These are phyloP conservation scores for Vitis riparia DNA, from an alignment of 164 flowering plant species.

Conservation along the genomic window DNA sequence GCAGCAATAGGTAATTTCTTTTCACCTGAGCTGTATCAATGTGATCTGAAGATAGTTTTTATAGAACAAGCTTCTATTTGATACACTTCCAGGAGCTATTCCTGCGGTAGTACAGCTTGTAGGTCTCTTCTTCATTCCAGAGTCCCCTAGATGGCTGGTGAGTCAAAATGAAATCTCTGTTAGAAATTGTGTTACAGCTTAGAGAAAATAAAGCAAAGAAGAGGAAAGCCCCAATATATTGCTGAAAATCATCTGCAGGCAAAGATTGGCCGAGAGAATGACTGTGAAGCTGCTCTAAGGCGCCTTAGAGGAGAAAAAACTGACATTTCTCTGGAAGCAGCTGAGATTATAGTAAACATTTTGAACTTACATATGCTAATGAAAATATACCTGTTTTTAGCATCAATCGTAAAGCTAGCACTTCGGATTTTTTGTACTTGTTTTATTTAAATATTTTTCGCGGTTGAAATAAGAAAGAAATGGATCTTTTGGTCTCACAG, in stretches of 20 bases:
- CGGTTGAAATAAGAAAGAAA: not conserved
- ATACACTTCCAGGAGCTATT: conserved; percentile 26
- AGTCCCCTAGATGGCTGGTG: conserved; percentile 46
- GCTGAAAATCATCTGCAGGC: conserved; percentile 19
- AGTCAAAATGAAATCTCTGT: not conserved
- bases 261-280: conserved; percentile 12
- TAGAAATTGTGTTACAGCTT: too few species aligned
- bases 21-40: not conserved
- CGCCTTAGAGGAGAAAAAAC: conserved; percentile 28
- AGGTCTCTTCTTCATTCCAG: conserved; percentile 34
- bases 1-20: conserved; percentile 30
- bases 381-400: not conserved
- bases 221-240: too few species aligned
- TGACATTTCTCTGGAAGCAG: conserved; percentile 31
- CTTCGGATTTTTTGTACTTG: too few species aligned
- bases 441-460: too few species aligned
- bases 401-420: not conserved
- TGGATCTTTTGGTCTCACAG: conserved; percentile 18
- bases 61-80: not conserved
- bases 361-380: not conserved
- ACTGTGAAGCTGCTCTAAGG: conserved; percentile 24
- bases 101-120: conserved; percentile 33
- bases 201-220: too few species aligned
- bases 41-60: not conserved
- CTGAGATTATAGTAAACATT: conserved; percentile 29